Evolutionary conservation across 805 yeast genomes (phyloP).

Genomic region (Starmerella geochares): DNA sequence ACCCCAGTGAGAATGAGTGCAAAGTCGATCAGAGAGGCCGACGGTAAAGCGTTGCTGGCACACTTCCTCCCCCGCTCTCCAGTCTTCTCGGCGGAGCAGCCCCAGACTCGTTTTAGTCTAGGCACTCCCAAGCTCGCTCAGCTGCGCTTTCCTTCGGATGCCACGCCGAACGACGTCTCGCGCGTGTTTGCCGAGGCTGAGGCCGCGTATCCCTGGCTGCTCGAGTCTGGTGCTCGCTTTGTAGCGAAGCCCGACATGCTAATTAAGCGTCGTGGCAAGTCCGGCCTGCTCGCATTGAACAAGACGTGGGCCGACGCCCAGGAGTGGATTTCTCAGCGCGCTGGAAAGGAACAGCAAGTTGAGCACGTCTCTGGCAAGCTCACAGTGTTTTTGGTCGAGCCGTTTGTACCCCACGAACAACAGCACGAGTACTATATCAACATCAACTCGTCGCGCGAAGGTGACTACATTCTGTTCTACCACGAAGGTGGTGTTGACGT

Average conservation of each 20-base stretch:
- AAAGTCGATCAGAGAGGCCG: slow-evolving; percentile 39
- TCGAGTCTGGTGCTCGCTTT: slow-evolving; percentile 32
- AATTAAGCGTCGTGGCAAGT: slow-evolving; percentile 40
- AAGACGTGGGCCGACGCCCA: slow-evolving; percentile 38
- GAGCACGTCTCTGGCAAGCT: slow-evolving; percentile 36
- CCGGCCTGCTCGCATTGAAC: slow-evolving; percentile 37
- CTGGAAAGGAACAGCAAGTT: slow-evolving; percentile 35
- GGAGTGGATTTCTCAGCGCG: slow-evolving; percentile 38
- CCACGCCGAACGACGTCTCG: slow-evolving; percentile 28
- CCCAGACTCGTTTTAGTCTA: slow-evolving; percentile 28
- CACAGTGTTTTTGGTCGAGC: slow-evolving; percentile 38
- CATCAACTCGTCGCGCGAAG: slow-evolving; percentile 41
- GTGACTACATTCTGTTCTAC: slow-evolving; percentile 40
- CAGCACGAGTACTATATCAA: slow-evolving; percentile 40
- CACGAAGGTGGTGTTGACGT: slow-evolving; percentile 43
- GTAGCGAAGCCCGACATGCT: slow-evolving; percentile 42
- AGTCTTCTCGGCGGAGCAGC: slow-evolving; percentile 30
- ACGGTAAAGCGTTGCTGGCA: slow-evolving; percentile 39
- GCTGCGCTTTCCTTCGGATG: slow-evolving; percentile 29
- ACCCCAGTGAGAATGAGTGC: slow-evolving; percentile 33
- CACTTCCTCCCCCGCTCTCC: slow-evolving; percentile 37
- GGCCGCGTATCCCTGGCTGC: slow-evolving; percentile 36
- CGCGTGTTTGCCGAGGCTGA: slow-evolving; percentile 33
- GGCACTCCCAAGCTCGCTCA: slow-evolving; percentile 34
- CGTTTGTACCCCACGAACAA: slow-evolving; percentile 41